A percentile compares a stretch with the other conserved stretches of the same genome.
phyloP scores from a whole-genome alignment of 306 rosid species.

The Calophaca sinica region DNA sequence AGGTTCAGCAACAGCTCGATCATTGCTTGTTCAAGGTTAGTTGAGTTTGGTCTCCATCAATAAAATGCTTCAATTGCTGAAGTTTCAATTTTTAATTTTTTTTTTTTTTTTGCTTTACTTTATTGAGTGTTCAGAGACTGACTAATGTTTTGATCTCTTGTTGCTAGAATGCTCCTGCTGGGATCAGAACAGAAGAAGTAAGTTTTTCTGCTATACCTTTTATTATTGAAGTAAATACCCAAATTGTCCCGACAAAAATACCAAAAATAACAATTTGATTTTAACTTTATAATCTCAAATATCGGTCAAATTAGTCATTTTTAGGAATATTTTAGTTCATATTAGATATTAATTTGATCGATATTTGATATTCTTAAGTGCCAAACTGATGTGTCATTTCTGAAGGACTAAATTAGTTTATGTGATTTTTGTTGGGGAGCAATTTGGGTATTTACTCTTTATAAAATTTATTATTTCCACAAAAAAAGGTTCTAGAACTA shows the following conservation, averaged over 20 bases:
- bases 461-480: background rate
- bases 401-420: too few species aligned
- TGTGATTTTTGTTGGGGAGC: too few species aligned
- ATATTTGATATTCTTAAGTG: too few species aligned
- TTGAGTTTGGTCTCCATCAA: conserved; percentile 19
- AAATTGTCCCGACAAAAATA: too few species aligned
- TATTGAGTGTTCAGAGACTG: conserved; percentile 6
- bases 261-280: too few species aligned
- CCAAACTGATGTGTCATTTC: too few species aligned
- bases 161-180: conserved; percentile 78
- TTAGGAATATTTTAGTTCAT: too few species aligned
- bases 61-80: background rate
- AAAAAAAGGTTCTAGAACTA: background rate
- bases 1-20: conserved; percentile 64
- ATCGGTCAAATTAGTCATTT: too few species aligned
- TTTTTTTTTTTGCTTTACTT: background rate
- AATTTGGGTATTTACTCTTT: too few species aligned
- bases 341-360: too few species aligned
- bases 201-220: conserved; percentile 45
- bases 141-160: conserved; percentile 40
- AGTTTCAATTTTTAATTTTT: background rate
- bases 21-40: conserved; percentile 79
- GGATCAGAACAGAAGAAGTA: conserved; percentile 87
- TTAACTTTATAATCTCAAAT: too few species aligned
- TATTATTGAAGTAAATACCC: background rate